Conservation (phyloP, 1,284 basidiomycete species). For the Cutaneotrichosporon cyanovorans region DNA sequence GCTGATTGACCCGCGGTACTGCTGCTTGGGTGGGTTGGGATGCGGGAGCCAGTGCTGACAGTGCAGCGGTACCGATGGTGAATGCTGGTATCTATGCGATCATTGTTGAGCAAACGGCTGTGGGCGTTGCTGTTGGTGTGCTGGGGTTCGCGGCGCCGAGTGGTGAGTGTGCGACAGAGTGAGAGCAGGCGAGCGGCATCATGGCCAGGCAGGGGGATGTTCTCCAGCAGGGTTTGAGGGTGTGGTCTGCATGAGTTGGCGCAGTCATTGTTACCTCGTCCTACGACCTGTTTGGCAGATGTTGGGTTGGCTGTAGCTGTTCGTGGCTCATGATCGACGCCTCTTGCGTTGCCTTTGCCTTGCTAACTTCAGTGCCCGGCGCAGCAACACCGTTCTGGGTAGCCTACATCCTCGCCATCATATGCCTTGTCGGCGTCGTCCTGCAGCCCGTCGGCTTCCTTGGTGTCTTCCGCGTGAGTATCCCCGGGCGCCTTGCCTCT, state of each 20-base stretch:
- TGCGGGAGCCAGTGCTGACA: background rate
- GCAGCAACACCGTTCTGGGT: constrained; percentile 68
- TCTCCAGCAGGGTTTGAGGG: too few relatives aligned
- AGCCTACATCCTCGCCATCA: constrained; percentile 62
- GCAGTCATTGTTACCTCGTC: too few relatives aligned
- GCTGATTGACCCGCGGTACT: constrained; percentile 40
- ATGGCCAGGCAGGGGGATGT: too few relatives aligned
- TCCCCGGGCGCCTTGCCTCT: too few relatives aligned
- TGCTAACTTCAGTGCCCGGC: constrained; percentile 62
- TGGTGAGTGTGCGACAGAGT: constrained; percentile 20
- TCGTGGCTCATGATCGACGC: background rate
- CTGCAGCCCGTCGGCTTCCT: constrained; percentile 73
- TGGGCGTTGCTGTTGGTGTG: constrained; percentile 64
- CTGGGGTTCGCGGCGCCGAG: constrained; percentile 67
- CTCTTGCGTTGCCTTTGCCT: too few relatives aligned
- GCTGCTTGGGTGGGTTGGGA: constrained; percentile 38
- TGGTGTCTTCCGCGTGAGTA: constrained; percentile 63
- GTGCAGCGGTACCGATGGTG: constrained; percentile 66
- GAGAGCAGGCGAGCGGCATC: too few relatives aligned
- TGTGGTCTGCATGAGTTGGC: too few relatives aligned
- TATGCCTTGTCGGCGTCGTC: constrained; percentile 64
- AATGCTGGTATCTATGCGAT: constrained; percentile 81
- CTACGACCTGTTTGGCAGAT: too few relatives aligned
- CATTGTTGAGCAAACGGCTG: constrained; percentile 63
- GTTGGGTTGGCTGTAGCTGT: too few relatives aligned